Conservation (phyloP, 75 land plant genomes). For the Sequoiadendron giganteum region DNA sequence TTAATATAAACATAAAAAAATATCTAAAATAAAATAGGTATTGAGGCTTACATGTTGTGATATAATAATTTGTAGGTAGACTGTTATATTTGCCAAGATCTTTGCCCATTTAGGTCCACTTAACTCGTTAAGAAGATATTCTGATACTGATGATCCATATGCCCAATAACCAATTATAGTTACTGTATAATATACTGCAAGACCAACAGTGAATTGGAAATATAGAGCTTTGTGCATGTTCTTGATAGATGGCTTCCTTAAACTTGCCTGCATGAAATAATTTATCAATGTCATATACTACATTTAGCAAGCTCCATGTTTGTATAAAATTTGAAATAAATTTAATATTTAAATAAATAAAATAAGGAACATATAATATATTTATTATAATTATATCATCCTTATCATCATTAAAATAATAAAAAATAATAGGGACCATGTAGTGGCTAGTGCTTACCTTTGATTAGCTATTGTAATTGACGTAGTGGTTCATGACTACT, state of each 20-base stretch:
- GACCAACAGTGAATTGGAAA: conserved; percentile 39
- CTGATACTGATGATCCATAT: conserved; percentile 46
- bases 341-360: no score
- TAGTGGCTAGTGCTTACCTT: no score
- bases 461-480: no score
- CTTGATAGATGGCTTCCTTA: conserved; percentile 29
- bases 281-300: not conserved
- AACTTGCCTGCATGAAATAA: conserved; percentile 34
- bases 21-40: no score
- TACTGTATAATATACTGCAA: conserved; percentile 33
- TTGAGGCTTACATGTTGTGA: conserved; percentile 41
- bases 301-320: no score
- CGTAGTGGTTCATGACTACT: no score
- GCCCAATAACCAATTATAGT: conserved; percentile 60
- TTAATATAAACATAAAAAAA: no score
- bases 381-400: no score
- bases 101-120: conserved; percentile 53
- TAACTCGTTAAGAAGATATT: conserved; percentile 31
- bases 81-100: conserved; percentile 29
- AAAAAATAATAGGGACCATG: no score
- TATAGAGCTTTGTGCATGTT: conserved; percentile 49
- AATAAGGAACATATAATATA: no score
- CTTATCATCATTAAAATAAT: no score
- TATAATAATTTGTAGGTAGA: conserved; percentile 36
- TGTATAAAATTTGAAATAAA: no score